Percentiles rank a stretch among this genome's conserved stretches.
phyloP scores from a whole-genome alignment of 2,329 filamentous ascomycete species.

The Lasiodiplodia sp. region DNA sequence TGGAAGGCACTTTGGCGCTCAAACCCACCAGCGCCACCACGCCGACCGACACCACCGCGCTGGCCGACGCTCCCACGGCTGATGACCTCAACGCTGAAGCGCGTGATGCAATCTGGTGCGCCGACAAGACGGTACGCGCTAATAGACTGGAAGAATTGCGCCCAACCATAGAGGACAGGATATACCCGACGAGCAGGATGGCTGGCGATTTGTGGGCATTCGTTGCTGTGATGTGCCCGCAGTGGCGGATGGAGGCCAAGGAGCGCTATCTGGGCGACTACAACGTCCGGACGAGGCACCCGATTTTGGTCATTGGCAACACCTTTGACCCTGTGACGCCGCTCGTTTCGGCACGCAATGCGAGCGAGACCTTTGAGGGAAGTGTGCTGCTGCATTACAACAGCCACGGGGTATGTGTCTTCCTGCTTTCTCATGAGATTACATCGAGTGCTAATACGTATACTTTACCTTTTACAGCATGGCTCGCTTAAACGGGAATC shows the following conservation, averaged over 20 bases:
- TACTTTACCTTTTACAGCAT: constrained; percentile 27
- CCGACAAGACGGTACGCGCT: too few species aligned
- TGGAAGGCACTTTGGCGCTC: too few species aligned
- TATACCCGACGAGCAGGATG: too few species aligned
- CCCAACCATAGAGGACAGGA: too few species aligned
- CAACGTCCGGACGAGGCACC: constrained; percentile 32
- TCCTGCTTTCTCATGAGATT: background rate
- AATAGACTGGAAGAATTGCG: too few species aligned
- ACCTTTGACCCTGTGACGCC: constrained; percentile 16
- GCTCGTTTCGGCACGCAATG: constrained; percentile 42
- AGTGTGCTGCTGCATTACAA: constrained; percentile 56
- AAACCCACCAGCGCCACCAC: too few species aligned
- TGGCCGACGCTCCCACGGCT: too few species aligned
- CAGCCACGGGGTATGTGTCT: constrained; percentile 36
- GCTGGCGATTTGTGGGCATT: too few species aligned
- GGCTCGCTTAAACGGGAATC: constrained; percentile 2
- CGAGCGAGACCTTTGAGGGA: constrained; percentile 52
- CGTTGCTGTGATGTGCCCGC: constrained; percentile 38
- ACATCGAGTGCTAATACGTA: background rate
- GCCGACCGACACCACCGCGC: too few species aligned
- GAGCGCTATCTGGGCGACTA: constrained; percentile 42
- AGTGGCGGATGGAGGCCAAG: constrained; percentile 46
- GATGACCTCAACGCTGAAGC: too few species aligned
- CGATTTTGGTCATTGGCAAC: constrained; percentile 1
- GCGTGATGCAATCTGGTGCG: too few species aligned